Percentiles rank a stretch among this genome's conserved stretches.
phyloP scores from a whole-genome alignment of 768 basidiomycete genomes.

The Xerocomus brunneocitrinus region DNA sequence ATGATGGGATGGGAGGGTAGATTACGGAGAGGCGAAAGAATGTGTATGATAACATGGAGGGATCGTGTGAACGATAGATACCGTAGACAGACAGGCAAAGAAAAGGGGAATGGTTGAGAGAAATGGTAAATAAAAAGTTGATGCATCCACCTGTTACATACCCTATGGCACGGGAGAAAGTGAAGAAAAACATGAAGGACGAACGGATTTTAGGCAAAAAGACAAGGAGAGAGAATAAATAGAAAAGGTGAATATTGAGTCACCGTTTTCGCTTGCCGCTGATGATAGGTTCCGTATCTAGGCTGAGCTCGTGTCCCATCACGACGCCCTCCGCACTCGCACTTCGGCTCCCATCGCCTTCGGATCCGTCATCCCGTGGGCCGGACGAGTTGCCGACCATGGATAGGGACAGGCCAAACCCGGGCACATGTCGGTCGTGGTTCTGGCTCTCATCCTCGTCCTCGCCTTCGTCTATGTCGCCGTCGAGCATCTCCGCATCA shows the following conservation, averaged over 20 bases:
- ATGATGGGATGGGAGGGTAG: not conserved
- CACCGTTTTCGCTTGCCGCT: conserved; percentile 25
- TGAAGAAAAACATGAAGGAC: not conserved
- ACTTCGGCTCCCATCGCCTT: conserved; percentile 17
- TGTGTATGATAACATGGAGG: not conserved
- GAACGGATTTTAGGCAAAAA: not conserved
- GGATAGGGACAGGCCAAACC: conserved; percentile 17
- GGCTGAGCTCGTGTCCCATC: not conserved
- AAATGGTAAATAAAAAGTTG: not conserved
- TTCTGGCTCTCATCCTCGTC: conserved; percentile 10
- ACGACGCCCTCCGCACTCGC: conserved; percentile 15
- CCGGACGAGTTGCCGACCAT: conserved; percentile 10
- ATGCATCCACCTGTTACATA: conserved; percentile 6
- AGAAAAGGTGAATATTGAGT: not conserved
- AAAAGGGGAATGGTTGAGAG: too few relatives aligned
- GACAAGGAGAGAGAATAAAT: not conserved
- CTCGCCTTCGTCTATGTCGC: conserved; percentile 16
- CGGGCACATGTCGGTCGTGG: conserved; percentile 3
- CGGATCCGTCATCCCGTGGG: conserved; percentile 17
- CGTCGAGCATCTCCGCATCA: conserved; percentile 30
- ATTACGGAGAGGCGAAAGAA: not conserved
- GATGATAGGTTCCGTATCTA: conserved; percentile 9
- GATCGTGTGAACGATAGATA: conserved; percentile 9
- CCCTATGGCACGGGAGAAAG: conserved; percentile 6
- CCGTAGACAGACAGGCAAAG: conserved; percentile 5